Conservation (phyloP, 495 filamentous ascomycete species). For the Glonium stellatum region DNA sequence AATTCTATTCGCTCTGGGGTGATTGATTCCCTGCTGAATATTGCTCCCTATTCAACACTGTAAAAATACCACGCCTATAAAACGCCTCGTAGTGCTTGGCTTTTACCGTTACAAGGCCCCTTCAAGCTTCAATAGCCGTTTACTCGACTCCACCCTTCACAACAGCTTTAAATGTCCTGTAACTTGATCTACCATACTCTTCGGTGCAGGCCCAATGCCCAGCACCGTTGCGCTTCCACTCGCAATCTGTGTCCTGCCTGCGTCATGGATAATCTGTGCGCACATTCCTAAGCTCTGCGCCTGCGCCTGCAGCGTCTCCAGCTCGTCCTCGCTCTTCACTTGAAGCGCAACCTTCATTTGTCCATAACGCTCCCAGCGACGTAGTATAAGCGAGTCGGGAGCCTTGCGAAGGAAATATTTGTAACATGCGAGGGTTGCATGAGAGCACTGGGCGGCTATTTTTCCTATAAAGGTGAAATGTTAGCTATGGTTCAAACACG, state of each 20-base stretch:
- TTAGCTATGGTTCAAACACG: background rate
- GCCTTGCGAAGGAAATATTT: constrained; percentile 62
- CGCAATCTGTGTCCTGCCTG: constrained; percentile 96
- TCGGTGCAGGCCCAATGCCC: constrained; percentile 81
- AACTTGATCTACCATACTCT: constrained; percentile 76
- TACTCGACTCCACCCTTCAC: constrained; percentile 31
- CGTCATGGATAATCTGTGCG: constrained; percentile 83
- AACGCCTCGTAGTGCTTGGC: no score
- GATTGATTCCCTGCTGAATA: no score
- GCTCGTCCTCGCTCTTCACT: constrained; percentile 71
- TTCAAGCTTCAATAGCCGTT: background rate
- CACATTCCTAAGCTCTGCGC: constrained; percentile 80
- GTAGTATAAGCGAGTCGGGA: constrained; percentile 56
- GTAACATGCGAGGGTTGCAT: constrained; percentile 95
- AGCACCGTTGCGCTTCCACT: constrained; percentile 83
- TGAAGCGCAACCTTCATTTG: constrained; percentile 92
- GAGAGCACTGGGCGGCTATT: constrained; percentile 93
- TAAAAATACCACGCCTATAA: no score
- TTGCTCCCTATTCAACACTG: no score
- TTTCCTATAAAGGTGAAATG: constrained; percentile 58
- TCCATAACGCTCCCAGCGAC: constrained; percentile 73
- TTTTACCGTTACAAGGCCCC: background rate
- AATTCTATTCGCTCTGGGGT: no score
- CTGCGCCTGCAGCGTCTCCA: constrained; percentile 66
- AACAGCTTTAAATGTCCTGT: constrained; percentile 85